Conservation (phyloP, 1,139 yeast species). For the Yamadazyma diddensiae region DNA sequence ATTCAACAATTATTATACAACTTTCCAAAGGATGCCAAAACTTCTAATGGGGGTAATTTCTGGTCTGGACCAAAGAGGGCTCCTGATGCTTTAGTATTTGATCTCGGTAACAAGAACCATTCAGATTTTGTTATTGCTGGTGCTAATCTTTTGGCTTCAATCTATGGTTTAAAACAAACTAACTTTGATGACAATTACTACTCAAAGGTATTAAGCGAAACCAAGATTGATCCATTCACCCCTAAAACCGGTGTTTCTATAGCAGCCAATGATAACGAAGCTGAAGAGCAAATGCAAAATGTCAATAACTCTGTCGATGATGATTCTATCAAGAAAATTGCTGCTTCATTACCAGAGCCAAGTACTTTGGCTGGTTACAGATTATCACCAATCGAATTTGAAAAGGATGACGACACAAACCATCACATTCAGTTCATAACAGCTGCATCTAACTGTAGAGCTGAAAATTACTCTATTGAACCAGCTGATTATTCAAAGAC, state of each 20-base stretch:
- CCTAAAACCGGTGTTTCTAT: slow-evolving; percentile 79
- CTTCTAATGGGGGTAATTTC: slow-evolving; percentile 88
- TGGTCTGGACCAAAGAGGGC: slow-evolving; percentile 99
- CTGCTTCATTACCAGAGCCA: slow-evolving; percentile 83
- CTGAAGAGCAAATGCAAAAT: slow-evolving; percentile 66
- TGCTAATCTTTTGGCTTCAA: slow-evolving; percentile 86
- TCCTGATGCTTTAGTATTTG: slow-evolving; percentile 79
- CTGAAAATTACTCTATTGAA: slow-evolving; percentile 83
- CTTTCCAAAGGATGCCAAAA: slow-evolving; percentile 91
- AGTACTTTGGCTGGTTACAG: slow-evolving; percentile 87
- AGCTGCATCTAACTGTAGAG: slow-evolving; percentile 97
- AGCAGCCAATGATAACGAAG: slow-evolving; percentile 86
- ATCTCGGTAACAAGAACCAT: slow-evolving; percentile 72
- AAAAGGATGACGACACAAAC: slow-evolving; percentile 95
- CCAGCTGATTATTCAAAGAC: slow-evolving; percentile 74
- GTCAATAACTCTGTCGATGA: slow-evolving; percentile 54
- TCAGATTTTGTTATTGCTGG: slow-evolving; percentile 82
- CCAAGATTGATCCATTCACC: slow-evolving; percentile 43
- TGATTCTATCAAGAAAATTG: slow-evolving; percentile 54
- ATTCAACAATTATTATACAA: slow-evolving; percentile 86
- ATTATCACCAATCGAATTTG: slow-evolving; percentile 85
- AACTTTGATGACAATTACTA: slow-evolving; percentile 42
- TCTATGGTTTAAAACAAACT: slow-evolving; percentile 74
- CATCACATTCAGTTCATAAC: slow-evolving; percentile 95
- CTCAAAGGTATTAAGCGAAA: slow-evolving; percentile 50